Evolutionary conservation across 2,329 filamentous ascomycete genomes (phyloP).

Genomic region (Fusarium sacchari): DNA sequence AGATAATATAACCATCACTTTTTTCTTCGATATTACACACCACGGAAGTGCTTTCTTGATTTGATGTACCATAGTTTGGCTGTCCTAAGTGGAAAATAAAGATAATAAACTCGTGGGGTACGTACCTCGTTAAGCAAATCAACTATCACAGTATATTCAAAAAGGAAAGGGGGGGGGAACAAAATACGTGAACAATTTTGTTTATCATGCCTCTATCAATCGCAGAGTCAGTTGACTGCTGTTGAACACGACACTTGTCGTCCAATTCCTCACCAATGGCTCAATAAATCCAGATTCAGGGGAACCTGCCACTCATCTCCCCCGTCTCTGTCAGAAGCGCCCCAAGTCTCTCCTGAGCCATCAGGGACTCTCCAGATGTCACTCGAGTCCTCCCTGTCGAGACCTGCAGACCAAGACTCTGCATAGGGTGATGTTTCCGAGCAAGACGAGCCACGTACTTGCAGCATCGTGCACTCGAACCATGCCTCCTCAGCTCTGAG

Average conservation of each 20-base stretch:
- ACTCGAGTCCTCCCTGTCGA: not conserved
- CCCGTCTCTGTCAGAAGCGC: not conserved
- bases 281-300: not conserved
- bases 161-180: not conserved
- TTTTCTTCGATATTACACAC: not conserved
- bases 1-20: not conserved
- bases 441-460: not conserved
- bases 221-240: not conserved
- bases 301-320: not conserved
- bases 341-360: not conserved
- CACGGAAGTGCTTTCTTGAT: not conserved
- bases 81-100: not conserved
- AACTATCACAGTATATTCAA: too few species aligned
- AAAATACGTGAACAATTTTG: not conserved
- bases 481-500: constrained; percentile 37
- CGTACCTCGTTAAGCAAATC: not conserved
- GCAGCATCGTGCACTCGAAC: constrained; percentile 37
- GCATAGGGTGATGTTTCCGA: not conserved
- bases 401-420: not conserved
- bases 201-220: not conserved
- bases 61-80: not conserved
- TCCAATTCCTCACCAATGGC: not conserved
- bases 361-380: not conserved
- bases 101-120: not conserved
- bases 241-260: not conserved